Base-by-base conservation (phyloP, 805 yeast species). In the Lipomyces chichibuensis region DNA sequence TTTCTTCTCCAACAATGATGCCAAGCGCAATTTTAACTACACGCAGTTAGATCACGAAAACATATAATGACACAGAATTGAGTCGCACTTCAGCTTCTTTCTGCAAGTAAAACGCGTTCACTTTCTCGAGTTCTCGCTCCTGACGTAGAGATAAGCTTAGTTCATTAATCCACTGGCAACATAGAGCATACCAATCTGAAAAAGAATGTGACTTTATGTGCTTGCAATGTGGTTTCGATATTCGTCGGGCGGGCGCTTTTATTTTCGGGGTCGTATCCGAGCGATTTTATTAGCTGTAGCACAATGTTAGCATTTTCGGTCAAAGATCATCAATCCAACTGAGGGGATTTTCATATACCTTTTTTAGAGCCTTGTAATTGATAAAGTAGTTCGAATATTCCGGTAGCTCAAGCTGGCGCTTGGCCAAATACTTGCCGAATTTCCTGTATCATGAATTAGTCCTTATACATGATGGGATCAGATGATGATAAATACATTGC, bases 61-160 rank as follows among this genome's bases (percentile, higher is more conserved):
- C 23, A 27, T 33, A 4, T 32, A 13, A n/a, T 9, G 13, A 4
- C 7, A 29, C 1, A 9, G 57, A 29, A 37, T 23, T 9, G 20
- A 7, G 23, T 9, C 57, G 3, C 53, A 67, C 70, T 63, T 92
- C 96, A 2, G 95, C 87, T 77, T 95, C 98, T 76, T 92, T 94
- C 75, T 91, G 96, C 55, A 92, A 79, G 76, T 95, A 95, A 76
- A 91, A 94, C n/a, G 87, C 84, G 77, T 96, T 94, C 64, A 95
- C 98, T 76, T 94, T 95, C 75, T 95, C 99, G 72, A 95, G 83
- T 76, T 95, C 99, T 75, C 99, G 86, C 76, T 95, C 99, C 69
- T 65, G 93, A 97, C 75, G 39, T 11, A 91, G 92, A 75, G 90
- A 94, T 57, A 91, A 79, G 77, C 93, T 6, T 1, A 94, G 76